Percentiles rank a stretch among this genome's conserved stretches.
Evolutionary conservation across 1,139 yeast species (phyloP).

Genomic region (Wickerhamomyces sp.): DNA sequence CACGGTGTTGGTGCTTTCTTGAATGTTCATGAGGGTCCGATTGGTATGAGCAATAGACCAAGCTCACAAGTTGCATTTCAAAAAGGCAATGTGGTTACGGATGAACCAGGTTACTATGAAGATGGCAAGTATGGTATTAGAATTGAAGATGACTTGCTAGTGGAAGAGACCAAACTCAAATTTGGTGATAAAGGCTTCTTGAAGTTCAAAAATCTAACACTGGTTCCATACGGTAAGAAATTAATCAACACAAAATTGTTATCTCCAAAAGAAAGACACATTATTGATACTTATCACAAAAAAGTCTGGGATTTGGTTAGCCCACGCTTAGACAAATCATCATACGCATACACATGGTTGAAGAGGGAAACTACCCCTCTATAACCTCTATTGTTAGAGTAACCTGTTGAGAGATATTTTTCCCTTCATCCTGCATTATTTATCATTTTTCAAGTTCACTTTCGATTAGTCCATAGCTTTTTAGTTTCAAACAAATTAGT

Average conservation of each 20-base stretch:
- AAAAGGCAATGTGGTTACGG: constrained; percentile 74
- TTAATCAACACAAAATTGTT: constrained; percentile 59
- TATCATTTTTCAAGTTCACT: background rate
- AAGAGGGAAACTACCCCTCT: constrained; percentile 54
- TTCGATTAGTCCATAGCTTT: background rate
- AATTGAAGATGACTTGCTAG: constrained; percentile 76
- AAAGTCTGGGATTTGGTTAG: constrained; percentile 55
- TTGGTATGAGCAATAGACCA: constrained; percentile 76
- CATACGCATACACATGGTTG: constrained; percentile 66
- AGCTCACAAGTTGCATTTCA: constrained; percentile 27
- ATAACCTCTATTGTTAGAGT: constrained; percentile 3
- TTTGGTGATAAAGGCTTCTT: constrained; percentile 56
- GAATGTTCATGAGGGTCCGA: constrained; percentile 96
- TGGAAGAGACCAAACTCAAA: constrained; percentile 34
- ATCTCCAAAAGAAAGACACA: constrained; percentile 53
- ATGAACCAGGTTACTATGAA: constrained; percentile 95
- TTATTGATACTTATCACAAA: constrained; percentile 68
- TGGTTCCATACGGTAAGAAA: constrained; percentile 80
- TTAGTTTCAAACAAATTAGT: too few species aligned
- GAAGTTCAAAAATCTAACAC: constrained; percentile 80
- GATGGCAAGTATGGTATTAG: constrained; percentile 93
- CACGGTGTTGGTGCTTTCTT: constrained; percentile 95
- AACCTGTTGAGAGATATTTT: background rate
- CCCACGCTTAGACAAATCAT: constrained; percentile 43
- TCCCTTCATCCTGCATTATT: background rate